Base-by-base conservation (phyloP, 2,329 filamentous ascomycete genomes). In the Neofusicoccum kwambonambiense region DNA sequence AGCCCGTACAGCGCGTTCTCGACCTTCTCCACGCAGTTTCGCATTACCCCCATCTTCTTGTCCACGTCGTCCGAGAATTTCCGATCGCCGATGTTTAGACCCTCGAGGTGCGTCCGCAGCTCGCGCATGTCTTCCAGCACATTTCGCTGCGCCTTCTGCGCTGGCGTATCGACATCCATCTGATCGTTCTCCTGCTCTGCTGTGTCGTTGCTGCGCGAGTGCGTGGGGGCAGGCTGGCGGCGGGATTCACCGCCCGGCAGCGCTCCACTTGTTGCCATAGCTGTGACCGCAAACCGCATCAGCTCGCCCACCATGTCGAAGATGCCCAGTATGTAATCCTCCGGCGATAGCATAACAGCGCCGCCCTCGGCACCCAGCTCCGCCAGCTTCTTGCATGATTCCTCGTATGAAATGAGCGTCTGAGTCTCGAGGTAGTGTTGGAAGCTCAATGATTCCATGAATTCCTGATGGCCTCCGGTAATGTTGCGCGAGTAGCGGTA, bases 301-400 rank as follows among this genome's bases (percentile, higher is more conserved):
- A 98, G 84, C 80, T 99, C 95, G 44, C 95, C 95, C 1, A 93
- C 93, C 70, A 98, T 86, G 76, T 99, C 95, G 73, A 97, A 97
- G 2, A 99, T 79, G 8, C 94, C 95, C 68, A 95, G 89, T 65
- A 97, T 80, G 75, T 97, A 98, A 77, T 99, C 95, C 64, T 94
- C 87, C 31, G 88, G 84, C 1, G 90, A 92, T 19, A 97, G 81
- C 0, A 82, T 72, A 2, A 97, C 84, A 1, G 82, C 83, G 0
- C 79, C 75, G 3, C 73, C 76, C 6, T 77, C 73, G 11, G 70
- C 70, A 57, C 77, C 75, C 67, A 82, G 70, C 3, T 71, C 65
- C 35, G 74, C 72, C 54, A 81, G 68, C 58, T 76, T 70, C 60
- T 73, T 68, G 52, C 74, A 71, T 67, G 90, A 84, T 64, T 91